Percentiles rank a stretch among this genome's conserved stretches.
Evolutionary conservation across 805 yeast genomes (phyloP).

Genomic region (Ogataea sp.): DNA sequence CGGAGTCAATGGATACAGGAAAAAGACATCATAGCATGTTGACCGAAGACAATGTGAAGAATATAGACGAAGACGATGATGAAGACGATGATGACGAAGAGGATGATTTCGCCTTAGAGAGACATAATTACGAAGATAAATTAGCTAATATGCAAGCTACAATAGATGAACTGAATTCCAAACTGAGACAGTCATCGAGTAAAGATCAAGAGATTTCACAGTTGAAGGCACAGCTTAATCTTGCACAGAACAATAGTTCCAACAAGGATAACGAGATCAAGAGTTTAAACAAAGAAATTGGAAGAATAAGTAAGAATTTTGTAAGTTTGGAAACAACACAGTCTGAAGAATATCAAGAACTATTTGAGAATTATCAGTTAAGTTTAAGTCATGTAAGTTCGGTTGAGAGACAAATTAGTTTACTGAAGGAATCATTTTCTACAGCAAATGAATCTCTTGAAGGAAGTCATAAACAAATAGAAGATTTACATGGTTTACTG

Average conservation of each 20-base stretch:
- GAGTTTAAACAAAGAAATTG: background rate
- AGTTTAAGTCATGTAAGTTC: background rate
- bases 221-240: background rate
- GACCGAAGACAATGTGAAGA: background rate
- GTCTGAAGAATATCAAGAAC: background rate
- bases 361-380: background rate
- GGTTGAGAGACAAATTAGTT: background rate
- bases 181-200: background rate
- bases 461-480: background rate
- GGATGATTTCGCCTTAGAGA: slow-evolving; percentile 6
- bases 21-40: background rate
- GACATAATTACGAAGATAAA: slow-evolving; percentile 4
- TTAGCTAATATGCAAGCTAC: background rate
- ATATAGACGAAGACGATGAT: slow-evolving; percentile 1
- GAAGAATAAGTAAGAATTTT: background rate
- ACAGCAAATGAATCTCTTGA: background rate
- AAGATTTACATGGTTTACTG: background rate
- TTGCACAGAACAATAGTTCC: background rate
- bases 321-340: background rate
- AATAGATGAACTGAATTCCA: background rate
- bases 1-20: slow-evolving; percentile 4
- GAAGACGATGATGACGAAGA: slow-evolving; percentile 10
- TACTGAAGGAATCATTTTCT: background rate
- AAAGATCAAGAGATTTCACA: background rate
- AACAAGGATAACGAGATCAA: background rate